phyloP scores from a whole-genome alignment of 305 asterid genomes.

The Rubia balearica region DNA sequence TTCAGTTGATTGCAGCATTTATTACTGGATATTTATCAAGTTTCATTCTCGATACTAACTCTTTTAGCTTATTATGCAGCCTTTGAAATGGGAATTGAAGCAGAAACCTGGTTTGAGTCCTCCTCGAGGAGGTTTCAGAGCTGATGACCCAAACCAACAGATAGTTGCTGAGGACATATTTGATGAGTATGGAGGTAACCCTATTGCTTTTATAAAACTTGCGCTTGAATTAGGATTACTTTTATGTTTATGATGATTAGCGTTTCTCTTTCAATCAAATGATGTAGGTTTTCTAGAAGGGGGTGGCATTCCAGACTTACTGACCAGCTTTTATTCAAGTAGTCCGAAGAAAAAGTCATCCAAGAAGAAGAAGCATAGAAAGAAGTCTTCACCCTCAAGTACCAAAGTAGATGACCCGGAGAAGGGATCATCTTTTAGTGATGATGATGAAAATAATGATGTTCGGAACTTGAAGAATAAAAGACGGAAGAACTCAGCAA shows the following conservation, averaged over 20 bases:
- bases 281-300: conserved; percentile 70
- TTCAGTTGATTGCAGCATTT: background rate
- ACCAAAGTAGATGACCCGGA: conserved; percentile 27
- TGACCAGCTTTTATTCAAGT: conserved; percentile 46
- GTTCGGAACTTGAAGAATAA: conserved; percentile 34
- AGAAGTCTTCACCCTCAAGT: conserved; percentile 32
- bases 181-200: conserved; percentile 93
- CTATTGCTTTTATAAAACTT: background rate
- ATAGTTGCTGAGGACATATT: conserved; percentile 96
- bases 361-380: conserved; percentile 45
- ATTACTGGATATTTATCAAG: background rate
- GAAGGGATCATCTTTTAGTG: conserved; percentile 32
- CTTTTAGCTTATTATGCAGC: conserved; percentile 38
- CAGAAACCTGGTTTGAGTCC: conserved; percentile 94
- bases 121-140: conserved; percentile 81
- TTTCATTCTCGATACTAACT: background rate
- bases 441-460: conserved; percentile 32
- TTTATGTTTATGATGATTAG: background rate
- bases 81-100: conserved; percentile 93
- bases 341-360: conserved; percentile 48
- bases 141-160: conserved; percentile 90
- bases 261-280: background rate
- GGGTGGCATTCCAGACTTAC: conserved; percentile 57
- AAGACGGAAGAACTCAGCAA: conserved; percentile 29
- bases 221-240: background rate